Conservation (phyloP, 495 filamentous ascomycete species). For the Podospora australis region DNA sequence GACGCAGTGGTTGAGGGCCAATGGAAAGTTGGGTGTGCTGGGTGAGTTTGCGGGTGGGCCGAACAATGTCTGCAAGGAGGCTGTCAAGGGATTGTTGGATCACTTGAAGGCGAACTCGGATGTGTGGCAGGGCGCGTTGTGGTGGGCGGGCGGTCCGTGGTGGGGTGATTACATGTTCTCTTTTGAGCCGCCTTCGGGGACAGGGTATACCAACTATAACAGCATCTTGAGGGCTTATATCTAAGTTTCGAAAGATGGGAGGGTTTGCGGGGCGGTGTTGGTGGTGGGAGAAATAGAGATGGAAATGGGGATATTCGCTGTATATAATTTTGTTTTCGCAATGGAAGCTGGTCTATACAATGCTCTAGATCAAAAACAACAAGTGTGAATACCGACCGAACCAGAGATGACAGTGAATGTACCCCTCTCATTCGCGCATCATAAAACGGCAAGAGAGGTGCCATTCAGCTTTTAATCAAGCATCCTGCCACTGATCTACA, state of each 20-base stretch:
- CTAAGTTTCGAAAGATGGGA: not conserved
- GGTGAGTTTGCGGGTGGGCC: slow-evolving; percentile 69
- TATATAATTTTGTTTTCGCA: too few relatives aligned
- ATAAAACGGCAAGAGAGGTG: too few relatives aligned
- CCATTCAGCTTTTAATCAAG: too few relatives aligned
- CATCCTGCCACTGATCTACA: too few relatives aligned
- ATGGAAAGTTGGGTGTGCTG: slow-evolving; percentile 61
- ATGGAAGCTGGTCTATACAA: too few relatives aligned
- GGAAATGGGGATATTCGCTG: too few relatives aligned
- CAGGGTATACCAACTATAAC: slow-evolving; percentile 25
- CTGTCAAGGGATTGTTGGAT: slow-evolving; percentile 57
- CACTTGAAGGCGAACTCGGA: slow-evolving; percentile 57
- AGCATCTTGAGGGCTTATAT: slow-evolving; percentile 19
- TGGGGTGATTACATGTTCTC: slow-evolving; percentile 56
- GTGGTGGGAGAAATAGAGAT: too few relatives aligned
- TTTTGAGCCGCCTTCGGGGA: slow-evolving; percentile 48
- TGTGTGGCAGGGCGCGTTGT: slow-evolving; percentile 64
- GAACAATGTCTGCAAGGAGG: slow-evolving; percentile 57
- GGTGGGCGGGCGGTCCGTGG: slow-evolving; percentile 67
- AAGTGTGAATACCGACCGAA: too few relatives aligned
- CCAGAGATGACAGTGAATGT: too few relatives aligned
- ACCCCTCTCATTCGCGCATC: too few relatives aligned
- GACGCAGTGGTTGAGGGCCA: slow-evolving; percentile 62
- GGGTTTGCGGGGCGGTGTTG: not conserved
- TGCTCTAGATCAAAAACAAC: too few relatives aligned